A percentile compares a stretch with the other conserved stretches of the same genome.
phyloP scores from a whole-genome alignment of 2,329 filamentous ascomycete species.

The Microdochium trichocladiopsis region DNA sequence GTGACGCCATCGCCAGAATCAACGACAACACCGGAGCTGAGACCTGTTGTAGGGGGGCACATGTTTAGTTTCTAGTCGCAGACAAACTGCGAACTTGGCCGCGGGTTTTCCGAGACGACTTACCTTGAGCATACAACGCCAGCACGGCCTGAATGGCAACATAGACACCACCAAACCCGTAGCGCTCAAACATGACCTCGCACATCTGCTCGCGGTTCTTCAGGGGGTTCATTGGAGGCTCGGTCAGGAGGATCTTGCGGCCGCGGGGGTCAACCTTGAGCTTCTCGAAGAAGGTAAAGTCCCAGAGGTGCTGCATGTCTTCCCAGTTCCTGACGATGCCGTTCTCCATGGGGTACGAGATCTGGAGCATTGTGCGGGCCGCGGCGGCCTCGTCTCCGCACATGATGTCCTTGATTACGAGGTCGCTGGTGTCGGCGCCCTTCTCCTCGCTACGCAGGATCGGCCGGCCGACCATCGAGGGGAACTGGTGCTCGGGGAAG shows the following conservation, averaged over 20 bases:
- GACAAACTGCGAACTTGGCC: neutral
- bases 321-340: slow-evolving; percentile 99
- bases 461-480: slow-evolving; percentile 94
- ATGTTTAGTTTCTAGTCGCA: neutral
- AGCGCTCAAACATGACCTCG: slow-evolving; percentile 98
- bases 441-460: slow-evolving; percentile 94
- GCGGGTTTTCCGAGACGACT: slow-evolving; percentile 12
- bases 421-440: slow-evolving; percentile 54
- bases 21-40: slow-evolving; percentile 92
- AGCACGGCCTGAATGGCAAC: slow-evolving; percentile 97
- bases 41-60: slow-evolving; percentile 43
- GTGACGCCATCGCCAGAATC: slow-evolving; percentile 98
- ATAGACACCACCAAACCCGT: slow-evolving; percentile 93
- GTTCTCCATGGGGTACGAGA: slow-evolving; percentile 99
- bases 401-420: slow-evolving; percentile 96
- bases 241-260: slow-evolving; percentile 94
- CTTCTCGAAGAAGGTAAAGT: slow-evolving; percentile 98
- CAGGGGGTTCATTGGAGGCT: slow-evolving; percentile 95
- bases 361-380: slow-evolving; percentile 94
- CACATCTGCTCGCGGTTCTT: slow-evolving; percentile 97
- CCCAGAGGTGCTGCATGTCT: slow-evolving; percentile 99
- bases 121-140: slow-evolving; percentile 92
- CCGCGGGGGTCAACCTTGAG: slow-evolving; percentile 85
- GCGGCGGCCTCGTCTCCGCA: slow-evolving; percentile 97
- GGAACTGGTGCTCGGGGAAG: slow-evolving; percentile 98